phyloP scores from a whole-genome alignment of 163 green algal species.

The Chlamydomonas reinhardtii region DNA sequence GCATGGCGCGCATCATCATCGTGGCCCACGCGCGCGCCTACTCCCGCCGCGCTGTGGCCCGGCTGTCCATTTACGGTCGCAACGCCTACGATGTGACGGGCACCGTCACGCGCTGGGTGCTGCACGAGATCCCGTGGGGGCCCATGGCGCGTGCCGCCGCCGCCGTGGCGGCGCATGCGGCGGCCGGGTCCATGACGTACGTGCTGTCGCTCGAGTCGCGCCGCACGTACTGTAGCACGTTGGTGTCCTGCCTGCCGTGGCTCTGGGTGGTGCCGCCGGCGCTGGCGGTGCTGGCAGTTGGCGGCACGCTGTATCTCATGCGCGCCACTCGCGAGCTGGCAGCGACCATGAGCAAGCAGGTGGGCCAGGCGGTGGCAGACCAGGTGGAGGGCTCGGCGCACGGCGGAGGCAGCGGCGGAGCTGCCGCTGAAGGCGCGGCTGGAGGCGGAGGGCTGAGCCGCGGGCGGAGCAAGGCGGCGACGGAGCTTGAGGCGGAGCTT shows the following conservation, averaged over 20 bases:
- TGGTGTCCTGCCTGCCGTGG: not conserved
- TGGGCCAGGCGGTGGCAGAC: not conserved
- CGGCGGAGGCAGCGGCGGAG: too few relatives aligned
- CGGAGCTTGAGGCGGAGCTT: too few relatives aligned
- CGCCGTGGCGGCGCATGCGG: not conserved
- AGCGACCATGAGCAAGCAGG: not conserved
- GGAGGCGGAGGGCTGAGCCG: not conserved
- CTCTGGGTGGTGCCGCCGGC: conserved; percentile 1
- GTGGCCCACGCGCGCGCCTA: conserved; percentile 17
- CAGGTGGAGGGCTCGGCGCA: not conserved
- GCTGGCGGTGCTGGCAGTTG: not conserved
- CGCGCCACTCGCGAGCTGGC: not conserved
- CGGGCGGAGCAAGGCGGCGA: not conserved
- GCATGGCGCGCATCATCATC: conserved; percentile 13
- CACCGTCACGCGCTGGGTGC: not conserved
- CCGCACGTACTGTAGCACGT: not conserved
- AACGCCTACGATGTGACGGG: not conserved
- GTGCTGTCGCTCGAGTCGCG: conserved; percentile 8
- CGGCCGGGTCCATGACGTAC: conserved; percentile 2
- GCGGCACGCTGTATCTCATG: conserved; percentile 29
- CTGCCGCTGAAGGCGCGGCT: not conserved
- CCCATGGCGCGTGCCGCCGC: not conserved
- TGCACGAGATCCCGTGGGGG: conserved; percentile 15
- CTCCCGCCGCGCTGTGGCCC: conserved; percentile 2
- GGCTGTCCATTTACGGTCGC: not conserved